phyloP scores from a whole-genome alignment of 306 rosid genomes.

The Acmispon strigosus region DNA sequence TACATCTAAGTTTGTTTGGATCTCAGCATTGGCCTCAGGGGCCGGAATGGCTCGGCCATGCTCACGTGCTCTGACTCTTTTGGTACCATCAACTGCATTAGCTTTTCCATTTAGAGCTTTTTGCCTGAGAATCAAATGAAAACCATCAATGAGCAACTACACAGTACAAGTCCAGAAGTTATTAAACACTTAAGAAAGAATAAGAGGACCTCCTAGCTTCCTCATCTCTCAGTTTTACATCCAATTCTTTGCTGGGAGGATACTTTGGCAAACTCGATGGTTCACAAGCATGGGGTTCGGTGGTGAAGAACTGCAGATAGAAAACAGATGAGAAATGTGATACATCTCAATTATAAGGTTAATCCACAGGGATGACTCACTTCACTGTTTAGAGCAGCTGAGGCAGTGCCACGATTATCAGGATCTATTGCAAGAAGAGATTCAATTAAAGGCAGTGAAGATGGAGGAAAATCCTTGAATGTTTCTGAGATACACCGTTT shows the following conservation, averaged over 20 bases:
- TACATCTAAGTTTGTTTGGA: conserved; percentile 89
- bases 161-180: conserved; percentile 13
- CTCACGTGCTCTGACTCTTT: conserved; percentile 68
- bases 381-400: conserved; percentile 63
- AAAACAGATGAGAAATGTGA: conserved; percentile 19
- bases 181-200: conserved; percentile 15
- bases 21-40: conserved; percentile 98
- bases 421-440: conserved; percentile 83
- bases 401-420: conserved; percentile 61
- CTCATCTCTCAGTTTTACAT: conserved; percentile 88
- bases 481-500: conserved; percentile 66
- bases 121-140: conserved; percentile 51
- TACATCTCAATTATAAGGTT: conserved; percentile 18
- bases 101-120: conserved; percentile 66
- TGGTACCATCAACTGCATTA: conserved; percentile 55
- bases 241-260: conserved; percentile 97
- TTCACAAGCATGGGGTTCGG: conserved; percentile 87
- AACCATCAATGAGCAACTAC: conserved; percentile 17
- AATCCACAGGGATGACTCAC: conserved; percentile 44
- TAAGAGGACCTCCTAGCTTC: conserved; percentile 79
- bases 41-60: conserved; percentile 81
- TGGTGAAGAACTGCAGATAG: conserved; percentile 62
- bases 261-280: conserved; percentile 89
- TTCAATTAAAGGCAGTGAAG: conserved; percentile 67
- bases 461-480: conserved; percentile 75